Base-by-base conservation (phyloP, 192 early-diverging fungal species). In the Dissophora globulifera region DNA sequence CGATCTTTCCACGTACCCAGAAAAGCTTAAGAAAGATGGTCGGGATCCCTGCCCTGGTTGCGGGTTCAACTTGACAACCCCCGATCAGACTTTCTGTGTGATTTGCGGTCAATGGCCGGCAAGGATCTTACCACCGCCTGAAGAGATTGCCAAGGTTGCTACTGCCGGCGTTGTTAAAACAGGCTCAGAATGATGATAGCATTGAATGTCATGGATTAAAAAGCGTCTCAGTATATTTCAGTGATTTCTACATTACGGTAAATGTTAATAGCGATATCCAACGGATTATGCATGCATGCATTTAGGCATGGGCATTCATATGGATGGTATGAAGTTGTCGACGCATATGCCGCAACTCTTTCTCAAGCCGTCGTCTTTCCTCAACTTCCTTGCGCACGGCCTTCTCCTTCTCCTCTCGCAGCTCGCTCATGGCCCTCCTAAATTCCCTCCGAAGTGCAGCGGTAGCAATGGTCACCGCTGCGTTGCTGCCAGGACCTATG, bases 81-180 rank as follows among this genome's bases (percentile, higher is more conserved):
- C 67, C 19, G 84, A 85, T 11, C 76, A 84, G 50, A 86, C 68
- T 43, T 90, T 90, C 56, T 92, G 90, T 69, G 79, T 80, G 5
- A 83, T 85, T 8, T 92, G 90, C 53, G 88, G 90, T 5, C 76
- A 80, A 49, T 92, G 87, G 80, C 90, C 88, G 3, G 87, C 86
- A 0, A 71, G 72, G 7, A 26, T 62, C 4, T 57, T 76, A 9
- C 72, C 72, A 5, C 72, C 72, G 1, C 63, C 72, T 46, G 72
- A 76, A 30, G 58, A 66, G 62, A 51, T 65, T 27, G 70, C 57
- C 23, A 59, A 59, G n/a, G n/a, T n/a, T n/a, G n/a, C n/a, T n/a
- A n/a, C n/a, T n/a, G n/a, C n/a, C n/a, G n/a, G n/a, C n/a, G n/a
- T n/a, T n/a, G n/a, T n/a, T n/a, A n/a, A n/a, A n/a, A n/a, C n/a